Evolutionary conservation across 306 rosid species (phyloP).

Genomic region (Medicago arabica): DNA sequence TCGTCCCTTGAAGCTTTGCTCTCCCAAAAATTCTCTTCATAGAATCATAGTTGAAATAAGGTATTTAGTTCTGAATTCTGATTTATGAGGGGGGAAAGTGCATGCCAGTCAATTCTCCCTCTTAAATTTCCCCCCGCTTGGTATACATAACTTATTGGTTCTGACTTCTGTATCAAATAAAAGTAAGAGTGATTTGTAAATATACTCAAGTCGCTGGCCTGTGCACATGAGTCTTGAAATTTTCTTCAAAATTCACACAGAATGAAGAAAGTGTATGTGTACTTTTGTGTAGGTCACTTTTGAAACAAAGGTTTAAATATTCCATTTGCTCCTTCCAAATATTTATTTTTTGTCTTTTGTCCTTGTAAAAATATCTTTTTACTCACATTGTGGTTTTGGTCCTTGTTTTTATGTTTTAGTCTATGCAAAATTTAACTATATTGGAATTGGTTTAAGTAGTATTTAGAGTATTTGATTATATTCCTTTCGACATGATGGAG

Average conservation of each 20-base stretch:
- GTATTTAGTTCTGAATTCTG: too few species aligned
- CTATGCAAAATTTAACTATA: too few species aligned
- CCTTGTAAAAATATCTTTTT: too few species aligned
- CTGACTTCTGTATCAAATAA: slow-evolving; percentile 5
- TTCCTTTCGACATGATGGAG: too few species aligned
- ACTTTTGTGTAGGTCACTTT: too few species aligned
- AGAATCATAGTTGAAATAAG: slow-evolving; percentile 37
- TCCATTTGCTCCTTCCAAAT: too few species aligned
- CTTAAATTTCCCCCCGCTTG: slow-evolving; percentile 17
- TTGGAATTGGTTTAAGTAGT: too few species aligned
- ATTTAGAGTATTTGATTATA: too few species aligned
- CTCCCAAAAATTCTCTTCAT: slow-evolving; percentile 48
- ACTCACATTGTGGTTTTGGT: too few species aligned
- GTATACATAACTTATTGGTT: slow-evolving; percentile 32
- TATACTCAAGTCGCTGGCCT: background rate
- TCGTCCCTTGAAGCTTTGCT: slow-evolving; percentile 62
- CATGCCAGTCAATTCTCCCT: background rate
- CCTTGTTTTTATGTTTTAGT: too few species aligned
- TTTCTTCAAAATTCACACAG: slow-evolving; percentile 1
- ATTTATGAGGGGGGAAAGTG: background rate
- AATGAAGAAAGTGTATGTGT: background rate
- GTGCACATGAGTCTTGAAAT: background rate
- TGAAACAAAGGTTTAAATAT: too few species aligned
- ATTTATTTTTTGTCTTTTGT: too few species aligned
- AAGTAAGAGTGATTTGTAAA: slow-evolving; percentile 22